Conservation (phyloP, 2,329 filamentous ascomycete genomes). For the Arthrobotrys conoides region DNA sequence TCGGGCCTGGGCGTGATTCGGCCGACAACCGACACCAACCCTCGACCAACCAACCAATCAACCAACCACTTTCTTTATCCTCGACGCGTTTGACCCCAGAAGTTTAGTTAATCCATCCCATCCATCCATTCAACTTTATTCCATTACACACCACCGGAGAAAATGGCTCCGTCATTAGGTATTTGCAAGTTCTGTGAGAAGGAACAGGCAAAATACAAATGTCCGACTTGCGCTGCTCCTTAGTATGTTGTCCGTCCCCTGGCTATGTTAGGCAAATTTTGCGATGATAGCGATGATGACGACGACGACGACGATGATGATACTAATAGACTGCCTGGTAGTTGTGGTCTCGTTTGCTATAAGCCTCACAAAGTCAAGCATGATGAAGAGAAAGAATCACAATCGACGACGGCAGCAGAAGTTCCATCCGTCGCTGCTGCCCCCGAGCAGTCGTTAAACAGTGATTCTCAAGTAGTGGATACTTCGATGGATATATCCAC, state of each 20-base stretch:
- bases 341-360: conserved; percentile 58
- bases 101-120: not conserved
- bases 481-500: conserved; percentile 35
- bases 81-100: conserved; percentile 34
- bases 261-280: not conserved
- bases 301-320: not conserved
- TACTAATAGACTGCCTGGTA: conserved; percentile 6
- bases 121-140: conserved; percentile 2
- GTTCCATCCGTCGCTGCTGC: conserved; percentile 24
- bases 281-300: conserved; percentile 9
- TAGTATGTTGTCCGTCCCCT: conserved; percentile 41
- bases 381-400: conserved; percentile 55
- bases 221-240: conserved; percentile 56
- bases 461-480: conserved; percentile 29
- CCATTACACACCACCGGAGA: conserved; percentile 32
- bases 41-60: not conserved
- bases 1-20: conserved; percentile 12
- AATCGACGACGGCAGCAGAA: conserved; percentile 25
- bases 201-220: conserved; percentile 61
- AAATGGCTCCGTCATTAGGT: conserved; percentile 59
- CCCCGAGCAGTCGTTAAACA: conserved; percentile 6
- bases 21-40: not conserved
- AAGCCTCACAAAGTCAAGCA: conserved; percentile 60
- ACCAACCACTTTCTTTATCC: conserved; percentile 28
- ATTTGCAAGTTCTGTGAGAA: conserved; percentile 61